A percentile compares a stretch with the other conserved stretches of the same genome.
phyloP scores from a whole-genome alignment of 2,329 filamentous ascomycete genomes.

The Penicillium polonicum region DNA sequence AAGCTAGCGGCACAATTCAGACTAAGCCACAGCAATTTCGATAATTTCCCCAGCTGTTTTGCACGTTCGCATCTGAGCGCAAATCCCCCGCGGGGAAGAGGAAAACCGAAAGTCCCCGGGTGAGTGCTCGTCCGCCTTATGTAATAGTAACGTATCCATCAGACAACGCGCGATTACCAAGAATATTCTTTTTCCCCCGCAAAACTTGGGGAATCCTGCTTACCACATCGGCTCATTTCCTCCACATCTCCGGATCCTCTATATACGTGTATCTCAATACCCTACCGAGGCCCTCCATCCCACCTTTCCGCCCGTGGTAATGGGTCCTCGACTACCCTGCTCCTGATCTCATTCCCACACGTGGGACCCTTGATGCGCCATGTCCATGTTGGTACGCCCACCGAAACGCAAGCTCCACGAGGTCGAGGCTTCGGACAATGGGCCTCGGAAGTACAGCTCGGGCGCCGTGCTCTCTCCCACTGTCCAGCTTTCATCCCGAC shows the following conservation, averaged over 20 bases:
- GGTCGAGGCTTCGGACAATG: conserved; percentile 23
- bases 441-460: conserved; percentile 16
- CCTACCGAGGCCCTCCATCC: neutral
- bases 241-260: neutral
- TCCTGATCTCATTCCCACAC: neutral
- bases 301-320: conserved; percentile 7
- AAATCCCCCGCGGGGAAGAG: conserved; percentile 21
- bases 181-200: conserved; percentile 4
- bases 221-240: conserved; percentile 1
- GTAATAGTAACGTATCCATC: neutral
- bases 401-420: conserved; percentile 35
- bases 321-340: conserved; percentile 6
- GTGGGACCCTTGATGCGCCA: conserved; percentile 6
- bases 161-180: neutral
- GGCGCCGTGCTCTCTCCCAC: neutral
- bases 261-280: neutral
- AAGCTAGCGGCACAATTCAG: neutral
- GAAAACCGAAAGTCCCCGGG: conserved; percentile 11
- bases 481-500: neutral
- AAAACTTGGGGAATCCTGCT: conserved; percentile 3
- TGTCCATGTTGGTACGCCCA: conserved; percentile 35
- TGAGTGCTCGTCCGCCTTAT: conserved; percentile 16
- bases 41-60: conserved; percentile 1
- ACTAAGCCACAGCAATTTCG: neutral
- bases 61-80: conserved; percentile 2